Conservation (phyloP, 2,329 filamentous ascomycete genomes). For the Cladosporium colombiae region DNA sequence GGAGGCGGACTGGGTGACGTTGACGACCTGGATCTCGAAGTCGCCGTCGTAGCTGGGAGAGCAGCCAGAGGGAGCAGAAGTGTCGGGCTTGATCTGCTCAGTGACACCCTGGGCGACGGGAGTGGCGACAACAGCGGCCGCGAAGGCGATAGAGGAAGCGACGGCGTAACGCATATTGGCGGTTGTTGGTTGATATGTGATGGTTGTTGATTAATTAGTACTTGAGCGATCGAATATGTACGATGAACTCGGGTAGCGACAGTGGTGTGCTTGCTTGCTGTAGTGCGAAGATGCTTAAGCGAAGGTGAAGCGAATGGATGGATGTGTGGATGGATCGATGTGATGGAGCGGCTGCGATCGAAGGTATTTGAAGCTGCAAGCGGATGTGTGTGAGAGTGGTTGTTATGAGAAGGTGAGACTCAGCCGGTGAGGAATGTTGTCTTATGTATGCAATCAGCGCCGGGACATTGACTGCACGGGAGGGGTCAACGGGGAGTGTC, state of each 20-base stretch:
- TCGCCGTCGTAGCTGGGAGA: slow-evolving; percentile 50
- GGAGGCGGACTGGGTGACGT: slow-evolving; percentile 39
- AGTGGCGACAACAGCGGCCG: slow-evolving; percentile 44
- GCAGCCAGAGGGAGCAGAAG: slow-evolving; percentile 57
- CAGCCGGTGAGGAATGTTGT: slow-evolving; percentile 13
- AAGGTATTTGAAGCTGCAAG: slow-evolving; percentile 13
- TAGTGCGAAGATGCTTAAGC: slow-evolving; percentile 15
- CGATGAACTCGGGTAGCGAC: slow-evolving; percentile 21
- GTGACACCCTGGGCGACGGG: slow-evolving; percentile 47
- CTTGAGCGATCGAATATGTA: slow-evolving; percentile 20
- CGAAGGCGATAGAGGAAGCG: slow-evolving; percentile 46
- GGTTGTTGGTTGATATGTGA: slow-evolving; percentile 19
- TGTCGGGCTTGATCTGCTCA: slow-evolving; percentile 51
- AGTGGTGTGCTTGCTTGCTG: slow-evolving; percentile 20
- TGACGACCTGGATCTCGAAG: slow-evolving; percentile 62
- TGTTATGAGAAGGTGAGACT: slow-evolving; percentile 14
- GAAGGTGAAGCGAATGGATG: slow-evolving; percentile 13
- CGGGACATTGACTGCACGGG: slow-evolving; percentile 15
- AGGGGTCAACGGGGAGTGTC: slow-evolving; percentile 2
- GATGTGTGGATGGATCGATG: slow-evolving; percentile 8
- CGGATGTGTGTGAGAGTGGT: slow-evolving; percentile 11
- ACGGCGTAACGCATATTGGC: slow-evolving; percentile 38
- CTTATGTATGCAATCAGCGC: slow-evolving; percentile 13
- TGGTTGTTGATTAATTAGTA: slow-evolving; percentile 9
- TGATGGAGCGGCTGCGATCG: background rate